Conservation (phyloP, 2,329 filamentous ascomycete species). For the Aciculosporium take region DNA sequence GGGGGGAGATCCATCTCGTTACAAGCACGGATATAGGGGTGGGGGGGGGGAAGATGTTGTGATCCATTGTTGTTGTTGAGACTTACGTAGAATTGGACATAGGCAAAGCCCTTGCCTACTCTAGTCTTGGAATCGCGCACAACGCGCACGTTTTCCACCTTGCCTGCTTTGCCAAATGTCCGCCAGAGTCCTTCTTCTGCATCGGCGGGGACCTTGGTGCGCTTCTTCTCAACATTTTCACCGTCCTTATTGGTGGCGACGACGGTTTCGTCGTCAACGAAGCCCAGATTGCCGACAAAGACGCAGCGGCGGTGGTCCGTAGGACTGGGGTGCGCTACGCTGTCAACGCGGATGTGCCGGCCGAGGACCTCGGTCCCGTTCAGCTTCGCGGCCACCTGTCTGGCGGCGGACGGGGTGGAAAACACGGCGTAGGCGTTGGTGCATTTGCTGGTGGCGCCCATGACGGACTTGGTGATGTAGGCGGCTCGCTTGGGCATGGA, state of each 20-base stretch:
- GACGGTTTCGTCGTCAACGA: conserved; percentile 80
- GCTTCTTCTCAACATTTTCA: conserved; percentile 56
- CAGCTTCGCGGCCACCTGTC: conserved; percentile 59
- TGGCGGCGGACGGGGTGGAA: conserved; percentile 57
- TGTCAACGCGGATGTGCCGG: conserved; percentile 81
- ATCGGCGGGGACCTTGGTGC: conserved; percentile 63
- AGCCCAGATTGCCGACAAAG: conserved; percentile 91
- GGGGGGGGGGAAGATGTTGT: no score
- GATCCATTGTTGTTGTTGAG: no score
- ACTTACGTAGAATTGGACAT: conserved; percentile 77
- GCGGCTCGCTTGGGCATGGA: conserved; percentile 86
- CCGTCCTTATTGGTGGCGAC: conserved; percentile 50
- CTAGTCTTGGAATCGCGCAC: conserved; percentile 79
- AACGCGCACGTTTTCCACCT: conserved; percentile 85
- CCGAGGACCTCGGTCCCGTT: conserved; percentile 77
- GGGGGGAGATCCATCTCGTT: no score
- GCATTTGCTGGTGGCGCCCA: conserved; percentile 81
- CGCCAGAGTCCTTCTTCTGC: conserved; percentile 88
- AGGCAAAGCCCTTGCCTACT: conserved; percentile 93
- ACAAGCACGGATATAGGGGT: no score
- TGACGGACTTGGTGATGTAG: conserved; percentile 78
- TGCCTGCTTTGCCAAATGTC: conserved; percentile 59
- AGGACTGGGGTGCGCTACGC: conserved; percentile 71
- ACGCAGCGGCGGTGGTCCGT: conserved; percentile 81
- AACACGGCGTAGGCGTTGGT: conserved; percentile 94